A percentile compares a stretch with the other conserved stretches of the same genome.
phyloP scores from a whole-genome alignment of 352 stramenopile genomes.

The Paralagenidium karlingii region DNA sequence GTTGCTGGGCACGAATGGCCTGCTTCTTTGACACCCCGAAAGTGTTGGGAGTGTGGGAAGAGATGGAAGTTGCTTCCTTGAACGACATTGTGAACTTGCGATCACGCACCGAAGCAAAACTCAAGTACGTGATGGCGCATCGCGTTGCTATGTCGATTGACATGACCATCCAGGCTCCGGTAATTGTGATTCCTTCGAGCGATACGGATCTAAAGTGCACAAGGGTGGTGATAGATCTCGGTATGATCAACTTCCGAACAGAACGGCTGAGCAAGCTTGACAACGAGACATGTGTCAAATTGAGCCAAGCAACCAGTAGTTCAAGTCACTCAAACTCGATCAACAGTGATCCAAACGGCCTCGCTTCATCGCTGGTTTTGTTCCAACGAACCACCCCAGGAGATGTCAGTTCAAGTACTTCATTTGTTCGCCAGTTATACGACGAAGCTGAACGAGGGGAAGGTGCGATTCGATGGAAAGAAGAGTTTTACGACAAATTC shows the following conservation, averaged over 20 bases:
- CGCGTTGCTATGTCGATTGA: conserved; percentile 67
- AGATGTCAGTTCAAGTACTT: conserved; percentile 36
- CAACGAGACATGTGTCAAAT: conserved; percentile 19
- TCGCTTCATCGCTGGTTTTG: conserved; percentile 23
- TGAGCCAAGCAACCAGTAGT: too few relatives aligned
- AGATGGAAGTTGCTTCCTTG: conserved; percentile 80
- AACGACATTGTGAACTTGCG: conserved; percentile 87
- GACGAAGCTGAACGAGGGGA: conserved; percentile 78
- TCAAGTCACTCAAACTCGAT: too few relatives aligned
- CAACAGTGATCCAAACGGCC: not conserved
- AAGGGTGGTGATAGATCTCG: conserved; percentile 69
- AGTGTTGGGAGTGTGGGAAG: conserved; percentile 65
- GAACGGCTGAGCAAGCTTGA: conserved; percentile 72
- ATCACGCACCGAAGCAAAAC: conserved; percentile 72
- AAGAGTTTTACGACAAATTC: conserved; percentile 88
- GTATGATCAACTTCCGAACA: conserved; percentile 74
- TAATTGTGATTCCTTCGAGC: conserved; percentile 75
- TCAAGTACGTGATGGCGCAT: conserved; percentile 84
- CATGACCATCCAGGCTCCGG: conserved; percentile 72
- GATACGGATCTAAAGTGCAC: conserved; percentile 69
- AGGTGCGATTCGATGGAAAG: conserved; percentile 78
- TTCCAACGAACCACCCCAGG: conserved; percentile 26
- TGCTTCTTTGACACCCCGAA: conserved; percentile 70
- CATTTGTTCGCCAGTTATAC: conserved; percentile 77
- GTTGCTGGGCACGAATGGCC: conserved; percentile 63